Evolutionary conservation across 2,329 filamentous ascomycete species (phyloP).

Genomic region (Paracoccidioides lutzii): DNA sequence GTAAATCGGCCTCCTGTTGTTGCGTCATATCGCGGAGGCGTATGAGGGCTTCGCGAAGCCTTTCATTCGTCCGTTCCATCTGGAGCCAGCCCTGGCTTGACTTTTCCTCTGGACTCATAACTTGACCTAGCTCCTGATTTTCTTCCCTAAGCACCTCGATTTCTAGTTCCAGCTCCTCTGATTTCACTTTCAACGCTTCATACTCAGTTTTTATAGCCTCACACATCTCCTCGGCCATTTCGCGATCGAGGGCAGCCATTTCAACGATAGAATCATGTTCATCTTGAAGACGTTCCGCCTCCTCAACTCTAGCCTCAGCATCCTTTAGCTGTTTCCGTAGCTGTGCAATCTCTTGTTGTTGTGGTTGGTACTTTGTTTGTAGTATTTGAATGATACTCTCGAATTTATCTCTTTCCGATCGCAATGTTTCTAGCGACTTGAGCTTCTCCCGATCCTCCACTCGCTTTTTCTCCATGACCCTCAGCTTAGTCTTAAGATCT

Average conservation of each 20-base stretch:
- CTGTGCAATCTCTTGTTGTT: conserved; percentile 66
- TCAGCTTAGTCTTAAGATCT: conserved; percentile 75
- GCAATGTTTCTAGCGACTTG: conserved; percentile 61
- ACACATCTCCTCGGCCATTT: conserved; percentile 90
- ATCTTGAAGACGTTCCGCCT: conserved; percentile 60
- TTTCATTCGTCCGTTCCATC: conserved; percentile 80
- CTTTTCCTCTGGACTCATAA: conserved; percentile 78
- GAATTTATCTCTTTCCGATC: conserved; percentile 43
- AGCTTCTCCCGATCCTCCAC: conserved; percentile 74
- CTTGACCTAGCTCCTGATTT: conserved; percentile 68
- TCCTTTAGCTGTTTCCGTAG: conserved; percentile 68
- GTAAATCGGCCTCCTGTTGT: conserved; percentile 69
- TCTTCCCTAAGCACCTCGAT: conserved; percentile 78
- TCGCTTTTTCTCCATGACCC: conserved; percentile 76
- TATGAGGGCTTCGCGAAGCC: conserved; percentile 72
- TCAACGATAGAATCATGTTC: conserved; percentile 80
- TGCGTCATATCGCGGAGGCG: conserved; percentile 76
- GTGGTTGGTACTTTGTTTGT: conserved; percentile 74
- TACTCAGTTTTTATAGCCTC: conserved; percentile 72
- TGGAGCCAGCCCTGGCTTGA: conserved; percentile 80
- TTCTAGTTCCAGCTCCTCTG: conserved; percentile 78
- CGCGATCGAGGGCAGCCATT: conserved; percentile 74
- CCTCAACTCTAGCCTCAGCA: conserved; percentile 53
- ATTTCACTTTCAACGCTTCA: conserved; percentile 58
- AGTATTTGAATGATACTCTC: conserved; percentile 81